Percentiles rank a stretch among this genome's conserved stretches.
These are phyloP conservation scores for Plasmodium malariae DNA, from an alignment of 169 alveolate species.

Conservation along the genomic window DNA sequence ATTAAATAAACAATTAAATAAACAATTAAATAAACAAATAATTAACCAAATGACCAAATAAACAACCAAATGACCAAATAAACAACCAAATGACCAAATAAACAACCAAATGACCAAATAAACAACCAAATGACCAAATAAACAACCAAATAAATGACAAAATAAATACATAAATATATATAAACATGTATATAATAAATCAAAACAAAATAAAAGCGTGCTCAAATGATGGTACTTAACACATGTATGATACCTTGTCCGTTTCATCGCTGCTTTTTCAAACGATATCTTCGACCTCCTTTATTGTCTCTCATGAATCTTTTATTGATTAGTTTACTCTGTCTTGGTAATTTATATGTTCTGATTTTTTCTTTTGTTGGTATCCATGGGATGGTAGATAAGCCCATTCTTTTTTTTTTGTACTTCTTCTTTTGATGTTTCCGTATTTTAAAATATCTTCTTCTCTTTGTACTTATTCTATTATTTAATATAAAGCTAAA, in stretches of 20 bases:
- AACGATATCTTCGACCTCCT: conserved; percentile 77
- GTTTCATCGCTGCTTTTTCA: conserved; percentile 71
- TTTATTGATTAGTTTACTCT: conserved; percentile 84
- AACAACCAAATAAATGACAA: too few relatives aligned
- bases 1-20: too few relatives aligned
- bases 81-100: too few relatives aligned
- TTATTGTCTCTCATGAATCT: conserved; percentile 78
- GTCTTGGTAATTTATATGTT: conserved; percentile 80
- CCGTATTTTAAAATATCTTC: conserved; percentile 84
- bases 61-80: too few relatives aligned
- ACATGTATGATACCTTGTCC: neutral
- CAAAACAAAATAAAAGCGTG: neutral
- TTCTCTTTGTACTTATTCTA: conserved; percentile 83
- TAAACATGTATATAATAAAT: neutral
- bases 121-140: too few relatives aligned
- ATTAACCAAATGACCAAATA: too few relatives aligned
- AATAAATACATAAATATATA: too few relatives aligned
- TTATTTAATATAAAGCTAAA: conserved; percentile 18
- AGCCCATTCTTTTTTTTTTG: conserved; percentile 83
- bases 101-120: too few relatives aligned
- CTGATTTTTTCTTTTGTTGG: conserved; percentile 79
- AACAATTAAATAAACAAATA: too few relatives aligned
- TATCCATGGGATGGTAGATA: conserved; percentile 84
- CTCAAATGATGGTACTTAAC: too few relatives aligned
- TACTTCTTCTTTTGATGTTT: conserved; percentile 88